Evolutionary conservation across 495 filamentous ascomycete genomes (phyloP).

Genomic region (Neurospora sp.): DNA sequence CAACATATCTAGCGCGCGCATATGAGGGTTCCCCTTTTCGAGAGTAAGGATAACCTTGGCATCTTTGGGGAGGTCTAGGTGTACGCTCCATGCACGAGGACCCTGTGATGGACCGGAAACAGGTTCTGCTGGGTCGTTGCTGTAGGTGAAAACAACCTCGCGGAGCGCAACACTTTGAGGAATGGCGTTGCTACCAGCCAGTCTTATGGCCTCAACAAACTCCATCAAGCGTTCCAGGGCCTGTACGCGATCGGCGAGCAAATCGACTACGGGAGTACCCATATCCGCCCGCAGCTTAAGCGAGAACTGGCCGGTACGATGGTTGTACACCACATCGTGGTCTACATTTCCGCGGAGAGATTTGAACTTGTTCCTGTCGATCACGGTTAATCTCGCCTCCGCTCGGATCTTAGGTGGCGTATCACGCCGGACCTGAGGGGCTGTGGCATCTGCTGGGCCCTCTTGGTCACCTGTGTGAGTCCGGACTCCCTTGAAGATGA

Average conservation of each 20-base stretch:
- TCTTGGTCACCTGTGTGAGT: constrained; percentile 12
- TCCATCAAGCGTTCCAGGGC: constrained; percentile 55
- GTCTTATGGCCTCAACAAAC: constrained; percentile 51
- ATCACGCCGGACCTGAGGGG: constrained; percentile 1
- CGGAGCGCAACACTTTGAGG: constrained; percentile 49
- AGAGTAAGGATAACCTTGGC: constrained; percentile 39
- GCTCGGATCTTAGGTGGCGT: constrained; percentile 11
- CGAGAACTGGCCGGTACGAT: constrained; percentile 45
- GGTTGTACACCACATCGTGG: constrained; percentile 49
- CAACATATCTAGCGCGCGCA: constrained; percentile 57
- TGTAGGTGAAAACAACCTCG: constrained; percentile 54
- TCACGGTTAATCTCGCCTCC: constrained; percentile 22
- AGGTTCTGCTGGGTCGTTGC: constrained; percentile 7
- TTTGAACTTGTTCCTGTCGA: constrained; percentile 28
- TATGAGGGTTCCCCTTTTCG: constrained; percentile 61
- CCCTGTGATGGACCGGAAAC: neutral
- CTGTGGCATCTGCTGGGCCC: constrained; percentile 4
- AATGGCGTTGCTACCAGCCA: constrained; percentile 36
- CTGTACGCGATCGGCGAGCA: constrained; percentile 44
- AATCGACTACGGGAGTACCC: constrained; percentile 43
- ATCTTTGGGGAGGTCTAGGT: constrained; percentile 26
- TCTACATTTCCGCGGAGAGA: constrained; percentile 43
- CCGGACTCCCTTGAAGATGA: constrained; percentile 41
- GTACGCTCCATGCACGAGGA: constrained; percentile 26
- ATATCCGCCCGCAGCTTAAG: constrained; percentile 47